Conservation (phyloP, 495 filamentous ascomycete species). For the Glarea lozoyensis region DNA sequence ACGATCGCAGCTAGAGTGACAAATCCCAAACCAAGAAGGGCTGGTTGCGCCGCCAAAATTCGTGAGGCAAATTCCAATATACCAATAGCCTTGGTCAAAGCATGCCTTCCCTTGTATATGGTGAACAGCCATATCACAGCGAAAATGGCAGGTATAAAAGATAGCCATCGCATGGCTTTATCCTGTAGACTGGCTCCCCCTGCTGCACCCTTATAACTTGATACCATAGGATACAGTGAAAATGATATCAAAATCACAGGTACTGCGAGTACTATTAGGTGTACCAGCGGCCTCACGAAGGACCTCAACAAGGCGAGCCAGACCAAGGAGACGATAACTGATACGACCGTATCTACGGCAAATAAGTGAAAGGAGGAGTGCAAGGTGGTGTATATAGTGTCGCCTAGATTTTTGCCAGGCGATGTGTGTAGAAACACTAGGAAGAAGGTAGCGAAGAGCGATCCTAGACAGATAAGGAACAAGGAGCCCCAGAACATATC, state of each 20-base stretch:
- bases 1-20: constrained; percentile 66
- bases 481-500: constrained; percentile 89
- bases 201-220: constrained; percentile 69
- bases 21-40: constrained; percentile 74
- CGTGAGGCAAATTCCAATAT: constrained; percentile 87
- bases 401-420: constrained; percentile 60
- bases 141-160: constrained; percentile 64
- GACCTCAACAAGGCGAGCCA: constrained; percentile 86
- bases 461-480: constrained; percentile 75
- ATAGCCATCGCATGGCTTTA: constrained; percentile 79
- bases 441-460: constrained; percentile 77
- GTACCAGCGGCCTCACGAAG: constrained; percentile 73
- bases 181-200: constrained; percentile 72
- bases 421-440: constrained; percentile 83
- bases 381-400: constrained; percentile 89
- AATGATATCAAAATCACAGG: constrained; percentile 80
- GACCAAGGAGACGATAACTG: constrained; percentile 73
- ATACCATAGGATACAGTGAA: constrained; percentile 82
- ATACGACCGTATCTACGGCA: constrained; percentile 83
- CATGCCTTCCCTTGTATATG: constrained; percentile 67
- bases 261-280: constrained; percentile 70
- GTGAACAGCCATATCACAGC: constrained; percentile 74
- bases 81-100: constrained; percentile 67
- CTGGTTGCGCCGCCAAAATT: constrained; percentile 78
- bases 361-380: constrained; percentile 82